phyloP scores from a whole-genome alignment of 2,329 filamentous ascomycete genomes.

The Diaporthe ampelina region DNA sequence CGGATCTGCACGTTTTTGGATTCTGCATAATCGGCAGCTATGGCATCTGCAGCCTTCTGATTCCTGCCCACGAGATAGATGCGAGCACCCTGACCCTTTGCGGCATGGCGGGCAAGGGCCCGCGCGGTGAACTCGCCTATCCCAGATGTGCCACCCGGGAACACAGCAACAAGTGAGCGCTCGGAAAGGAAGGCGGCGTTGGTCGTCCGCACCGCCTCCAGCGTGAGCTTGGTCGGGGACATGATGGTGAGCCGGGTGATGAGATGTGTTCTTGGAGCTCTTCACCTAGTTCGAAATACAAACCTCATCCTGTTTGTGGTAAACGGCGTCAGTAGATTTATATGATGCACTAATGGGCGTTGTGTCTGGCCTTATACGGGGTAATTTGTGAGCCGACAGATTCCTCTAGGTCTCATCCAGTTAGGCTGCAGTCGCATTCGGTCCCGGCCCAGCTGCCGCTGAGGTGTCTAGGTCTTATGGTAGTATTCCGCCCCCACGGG shows the following conservation, averaged over 20 bases:
- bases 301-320: neutral
- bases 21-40: neutral
- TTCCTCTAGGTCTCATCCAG: neutral
- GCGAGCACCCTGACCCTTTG: neutral
- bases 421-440: neutral
- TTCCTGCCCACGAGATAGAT: neutral
- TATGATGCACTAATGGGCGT: neutral
- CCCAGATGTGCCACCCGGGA: neutral
- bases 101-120: neutral
- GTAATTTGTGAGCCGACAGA: neutral
- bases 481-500: neutral
- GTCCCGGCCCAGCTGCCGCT: neutral
- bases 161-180: constrained; percentile 2
- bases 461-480: no score
- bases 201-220: neutral
- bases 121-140: neutral
- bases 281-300: no score
- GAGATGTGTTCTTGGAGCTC: neutral
- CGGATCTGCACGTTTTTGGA: neutral
- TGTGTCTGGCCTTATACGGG: neutral
- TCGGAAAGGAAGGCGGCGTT: neutral
- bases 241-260: neutral
- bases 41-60: neutral
- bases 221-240: neutral
- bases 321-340: neutral